Conservation (phyloP, 2,329 filamentous ascomycete genomes). For the Fusarium hostae region DNA sequence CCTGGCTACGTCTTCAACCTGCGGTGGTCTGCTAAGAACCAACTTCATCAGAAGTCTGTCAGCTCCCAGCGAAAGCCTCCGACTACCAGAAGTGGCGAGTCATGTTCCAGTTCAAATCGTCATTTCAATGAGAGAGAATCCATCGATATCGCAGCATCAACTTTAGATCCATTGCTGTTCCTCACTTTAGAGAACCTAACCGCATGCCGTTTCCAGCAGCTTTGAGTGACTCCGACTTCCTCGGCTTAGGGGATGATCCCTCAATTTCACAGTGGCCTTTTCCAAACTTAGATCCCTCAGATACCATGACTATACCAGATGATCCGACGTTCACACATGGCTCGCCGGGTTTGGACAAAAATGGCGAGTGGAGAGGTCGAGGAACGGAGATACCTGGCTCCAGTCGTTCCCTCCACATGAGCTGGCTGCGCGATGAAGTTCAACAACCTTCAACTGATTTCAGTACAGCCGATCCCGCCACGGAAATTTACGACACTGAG, state of each 20-base stretch:
- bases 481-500: too few relatives aligned
- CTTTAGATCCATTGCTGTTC: background rate
- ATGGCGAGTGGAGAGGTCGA: fast-evolving
- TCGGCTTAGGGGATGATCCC: background rate
- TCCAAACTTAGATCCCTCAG: background rate
- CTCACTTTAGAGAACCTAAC: background rate
- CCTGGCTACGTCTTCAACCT: background rate
- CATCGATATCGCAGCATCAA: fast-evolving
- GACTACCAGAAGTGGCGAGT: background rate
- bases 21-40: background rate
- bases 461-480: too few relatives aligned
- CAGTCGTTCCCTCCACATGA: background rate
- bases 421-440: fast-evolving
- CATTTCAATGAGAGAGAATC: background rate
- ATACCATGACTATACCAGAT: fast-evolving
- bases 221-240: background rate
- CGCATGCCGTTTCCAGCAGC: background rate
- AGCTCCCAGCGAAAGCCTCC: background rate
- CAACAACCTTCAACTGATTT: background rate
- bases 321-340: background rate
- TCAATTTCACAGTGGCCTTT: background rate
- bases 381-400: background rate
- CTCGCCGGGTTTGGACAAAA: fast-evolving
- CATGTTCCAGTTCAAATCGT: background rate
- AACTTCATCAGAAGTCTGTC: background rate